Conservation (phyloP, 75 land plant species). For the Larix kaempferi region DNA sequence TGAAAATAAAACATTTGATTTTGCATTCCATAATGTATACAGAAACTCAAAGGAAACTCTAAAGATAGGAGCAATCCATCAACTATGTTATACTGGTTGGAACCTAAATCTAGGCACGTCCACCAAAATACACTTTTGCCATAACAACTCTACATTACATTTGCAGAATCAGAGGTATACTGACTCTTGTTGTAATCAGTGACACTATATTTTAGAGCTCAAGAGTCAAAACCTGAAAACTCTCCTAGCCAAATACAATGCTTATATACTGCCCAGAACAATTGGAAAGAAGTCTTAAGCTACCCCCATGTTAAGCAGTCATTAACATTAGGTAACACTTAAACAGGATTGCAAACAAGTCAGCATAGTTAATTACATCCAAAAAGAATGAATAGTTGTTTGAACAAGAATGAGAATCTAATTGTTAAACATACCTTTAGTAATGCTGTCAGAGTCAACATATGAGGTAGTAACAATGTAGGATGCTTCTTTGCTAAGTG, state of each 20-base stretch:
- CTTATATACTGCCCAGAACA: neutral
- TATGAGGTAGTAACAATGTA: slow-evolving; percentile 23
- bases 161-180: neutral
- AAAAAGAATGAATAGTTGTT: neutral
- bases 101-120: neutral
- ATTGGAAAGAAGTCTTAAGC: neutral
- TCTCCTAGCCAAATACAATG: neutral
- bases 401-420: neutral
- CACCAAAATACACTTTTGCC: neutral
- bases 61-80: too few relatives aligned
- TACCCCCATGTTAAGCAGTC: neutral
- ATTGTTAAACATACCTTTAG: slow-evolving; percentile 17
- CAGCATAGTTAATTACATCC: neutral
- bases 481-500: slow-evolving; percentile 37
- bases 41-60: too few relatives aligned
- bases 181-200: neutral
- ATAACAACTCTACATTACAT: neutral
- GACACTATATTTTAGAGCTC: neutral
- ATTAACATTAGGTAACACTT: neutral
- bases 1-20: too few relatives aligned
- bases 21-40: too few relatives aligned
- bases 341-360: neutral
- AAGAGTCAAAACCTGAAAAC: neutral
- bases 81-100: neutral
- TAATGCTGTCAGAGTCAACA: slow-evolving; percentile 22